A percentile compares a stretch with the other conserved stretches of the same genome.
These are phyloP conservation scores for Aspergillus transmontanensis DNA, from an alignment of 2,329 filamentous ascomycete species.

Conservation along the genomic window DNA sequence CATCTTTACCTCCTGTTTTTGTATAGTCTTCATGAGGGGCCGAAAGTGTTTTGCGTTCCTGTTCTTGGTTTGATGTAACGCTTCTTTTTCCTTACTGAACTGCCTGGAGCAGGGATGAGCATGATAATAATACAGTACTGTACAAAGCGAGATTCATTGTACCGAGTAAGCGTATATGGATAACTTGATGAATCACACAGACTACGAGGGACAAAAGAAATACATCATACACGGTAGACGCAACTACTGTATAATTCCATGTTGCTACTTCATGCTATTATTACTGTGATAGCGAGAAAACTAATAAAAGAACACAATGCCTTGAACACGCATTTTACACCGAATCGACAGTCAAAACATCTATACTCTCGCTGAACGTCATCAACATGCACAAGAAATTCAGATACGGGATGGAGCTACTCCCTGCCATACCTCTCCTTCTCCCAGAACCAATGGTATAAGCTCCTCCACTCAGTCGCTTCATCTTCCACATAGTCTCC, in stretches of 20 bases:
- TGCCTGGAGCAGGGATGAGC: neutral
- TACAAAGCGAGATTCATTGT: neutral
- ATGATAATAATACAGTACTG: neutral
- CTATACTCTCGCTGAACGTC: neutral
- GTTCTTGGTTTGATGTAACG: neutral
- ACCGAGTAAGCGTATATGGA: neutral
- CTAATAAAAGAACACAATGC: neutral
- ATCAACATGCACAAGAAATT: neutral
- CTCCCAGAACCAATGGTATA: conserved; percentile 48
- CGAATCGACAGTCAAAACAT: neutral
- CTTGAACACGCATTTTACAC: neutral
- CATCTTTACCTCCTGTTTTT: neutral
- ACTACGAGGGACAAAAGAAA: neutral
- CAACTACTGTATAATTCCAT: neutral
- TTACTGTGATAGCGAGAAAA: neutral
- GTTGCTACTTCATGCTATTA: neutral
- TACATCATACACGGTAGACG: neutral
- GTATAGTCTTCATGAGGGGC: too few species aligned
- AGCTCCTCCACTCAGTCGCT: conserved; percentile 40
- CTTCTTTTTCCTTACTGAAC: neutral
- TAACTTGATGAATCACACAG: neutral
- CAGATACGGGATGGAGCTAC: neutral
- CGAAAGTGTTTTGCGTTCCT: neutral
- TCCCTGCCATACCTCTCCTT: conserved; percentile 28
- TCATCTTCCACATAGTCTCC: conserved; percentile 50